Evolutionary conservation across 495 filamentous ascomycete genomes (phyloP).

Genomic region (Recurvomyces mirabilis): DNA sequence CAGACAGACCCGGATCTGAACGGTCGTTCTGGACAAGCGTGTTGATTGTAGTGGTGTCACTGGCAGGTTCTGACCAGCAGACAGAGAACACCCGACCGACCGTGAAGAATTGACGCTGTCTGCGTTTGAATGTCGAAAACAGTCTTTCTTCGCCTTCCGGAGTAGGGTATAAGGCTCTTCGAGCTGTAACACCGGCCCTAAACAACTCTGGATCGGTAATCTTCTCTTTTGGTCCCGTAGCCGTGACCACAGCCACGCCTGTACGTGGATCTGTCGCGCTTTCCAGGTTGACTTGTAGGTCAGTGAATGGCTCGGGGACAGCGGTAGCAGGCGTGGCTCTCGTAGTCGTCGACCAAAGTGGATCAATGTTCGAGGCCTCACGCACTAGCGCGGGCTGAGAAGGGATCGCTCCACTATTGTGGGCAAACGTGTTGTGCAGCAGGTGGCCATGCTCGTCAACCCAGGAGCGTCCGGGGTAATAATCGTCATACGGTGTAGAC

Average conservation of each 20-base stretch:
- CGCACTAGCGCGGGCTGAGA: too few relatives aligned
- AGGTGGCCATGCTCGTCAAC: too few relatives aligned
- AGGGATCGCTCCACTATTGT: too few relatives aligned
- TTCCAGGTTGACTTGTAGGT: too few relatives aligned
- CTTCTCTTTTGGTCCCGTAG: background rate
- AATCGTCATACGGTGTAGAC: too few relatives aligned
- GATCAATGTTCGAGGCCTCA: too few relatives aligned
- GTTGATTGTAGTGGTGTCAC: constrained; percentile 10
- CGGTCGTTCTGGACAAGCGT: constrained; percentile 2
- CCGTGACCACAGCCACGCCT: background rate
- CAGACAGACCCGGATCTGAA: background rate
- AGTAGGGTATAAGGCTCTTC: background rate
- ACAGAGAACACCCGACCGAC: constrained; percentile 7
- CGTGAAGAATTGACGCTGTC: constrained; percentile 1
- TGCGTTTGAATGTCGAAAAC: background rate
- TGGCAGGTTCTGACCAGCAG: constrained; percentile 23
- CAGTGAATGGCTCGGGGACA: too few relatives aligned
- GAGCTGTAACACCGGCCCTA: background rate
- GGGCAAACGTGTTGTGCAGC: too few relatives aligned
- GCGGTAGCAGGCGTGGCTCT: too few relatives aligned
- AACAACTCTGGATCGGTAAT: constrained; percentile 4
- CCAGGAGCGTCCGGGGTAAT: too few relatives aligned
- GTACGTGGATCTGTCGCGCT: background rate
- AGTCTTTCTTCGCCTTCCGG: constrained; percentile 2
- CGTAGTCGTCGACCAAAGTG: too few relatives aligned